Percentiles rank a stretch among this genome's conserved stretches.
phyloP scores from a whole-genome alignment of 306 rosid species.

The peach (Prunus persica) region Prunus_persica_NCBIv2 NC_034009.1:41470001-41470500 shows the following conservation, averaged over 20 bases:
- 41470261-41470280: neutral
- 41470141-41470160: neutral
- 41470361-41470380: slow-evolving; percentile 49
- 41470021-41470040: slow-evolving; percentile 32
- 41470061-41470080: slow-evolving; percentile 5
- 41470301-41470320: neutral
- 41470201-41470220: neutral
- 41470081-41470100: neutral
- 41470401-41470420: slow-evolving; percentile 46
- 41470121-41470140: neutral
- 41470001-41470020: slow-evolving; percentile 35
- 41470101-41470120: neutral
- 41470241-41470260: neutral
- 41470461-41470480: slow-evolving; percentile 71
- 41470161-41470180: neutral
- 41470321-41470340: neutral
- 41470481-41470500: slow-evolving; percentile 61
- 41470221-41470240: neutral
- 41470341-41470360: slow-evolving; percentile 20
- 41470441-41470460: slow-evolving; percentile 62
- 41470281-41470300: neutral
- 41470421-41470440: slow-evolving; percentile 29
- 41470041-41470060: slow-evolving; percentile 42
- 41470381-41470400: slow-evolving; percentile 36
- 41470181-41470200: neutral